phyloP scores from a whole-genome alignment of 169 alveolate species.

The Eimeria mitis region DNA sequence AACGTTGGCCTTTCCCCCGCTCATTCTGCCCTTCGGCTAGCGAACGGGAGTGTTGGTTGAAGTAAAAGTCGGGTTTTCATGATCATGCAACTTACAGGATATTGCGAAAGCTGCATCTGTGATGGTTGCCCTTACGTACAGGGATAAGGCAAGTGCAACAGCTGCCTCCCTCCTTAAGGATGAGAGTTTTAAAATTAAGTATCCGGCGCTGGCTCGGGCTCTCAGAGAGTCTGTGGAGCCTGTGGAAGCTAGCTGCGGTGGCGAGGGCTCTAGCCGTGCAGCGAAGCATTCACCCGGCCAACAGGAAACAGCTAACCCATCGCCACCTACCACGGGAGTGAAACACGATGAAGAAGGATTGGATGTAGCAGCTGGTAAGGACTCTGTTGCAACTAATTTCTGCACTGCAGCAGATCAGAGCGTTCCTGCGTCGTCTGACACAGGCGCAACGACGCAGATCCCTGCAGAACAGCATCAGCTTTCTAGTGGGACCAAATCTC shows the following conservation, averaged over 20 bases:
- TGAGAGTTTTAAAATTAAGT: constrained; percentile 60
- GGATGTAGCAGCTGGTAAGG: background rate
- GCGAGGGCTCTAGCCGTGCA: constrained; percentile 4
- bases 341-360: background rate
- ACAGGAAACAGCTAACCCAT: background rate
- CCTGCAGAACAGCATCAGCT: constrained; percentile 4
- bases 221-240: constrained; percentile 79
- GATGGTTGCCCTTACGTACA: background rate
- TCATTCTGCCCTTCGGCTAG: background rate
- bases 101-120: background rate
- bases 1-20: background rate
- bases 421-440: background rate
- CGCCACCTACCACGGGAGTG: background rate
- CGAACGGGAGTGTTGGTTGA: no score
- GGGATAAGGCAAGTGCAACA: constrained; percentile 57
- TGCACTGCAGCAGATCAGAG: background rate
- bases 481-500: background rate
- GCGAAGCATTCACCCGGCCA: background rate
- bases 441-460: constrained; percentile 20
- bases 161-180: constrained; percentile 71
- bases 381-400: background rate
- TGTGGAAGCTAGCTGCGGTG: background rate
- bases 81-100: background rate
- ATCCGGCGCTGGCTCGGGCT: constrained; percentile 80
- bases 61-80: background rate